These are phyloP conservation scores for Phragmites australis DNA, from an alignment of 176 grass and related monocot genomes.

Conservation along the genomic window DNA sequence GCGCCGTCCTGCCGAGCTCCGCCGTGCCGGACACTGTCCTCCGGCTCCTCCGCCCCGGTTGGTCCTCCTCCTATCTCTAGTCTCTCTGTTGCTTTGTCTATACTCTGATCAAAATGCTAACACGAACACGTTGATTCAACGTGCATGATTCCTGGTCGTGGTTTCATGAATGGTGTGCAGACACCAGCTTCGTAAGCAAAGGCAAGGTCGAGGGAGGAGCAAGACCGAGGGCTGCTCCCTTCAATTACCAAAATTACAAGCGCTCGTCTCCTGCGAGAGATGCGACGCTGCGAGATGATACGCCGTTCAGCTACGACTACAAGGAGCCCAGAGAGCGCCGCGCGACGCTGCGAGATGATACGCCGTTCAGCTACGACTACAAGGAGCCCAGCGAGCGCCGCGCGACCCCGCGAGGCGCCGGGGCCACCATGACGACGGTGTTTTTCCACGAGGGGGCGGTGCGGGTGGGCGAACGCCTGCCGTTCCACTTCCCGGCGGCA, in stretches of 20 bases:
- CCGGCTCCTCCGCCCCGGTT: slow-evolving; percentile 25
- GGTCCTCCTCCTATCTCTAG: neutral
- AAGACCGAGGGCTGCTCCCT: neutral
- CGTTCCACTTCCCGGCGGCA: slow-evolving; percentile 36
- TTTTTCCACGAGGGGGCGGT: slow-evolving; percentile 55
- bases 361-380: slow-evolving; percentile 20
- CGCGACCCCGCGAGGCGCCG: neutral
- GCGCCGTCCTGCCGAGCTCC: slow-evolving; percentile 34
- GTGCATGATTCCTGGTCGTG: neutral
- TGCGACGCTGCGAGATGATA: no score
- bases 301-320: neutral
- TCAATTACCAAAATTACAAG: slow-evolving; percentile 21
- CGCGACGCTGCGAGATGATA: neutral
- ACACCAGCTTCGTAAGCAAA: neutral
- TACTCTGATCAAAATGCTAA: neutral
- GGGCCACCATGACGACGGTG: slow-evolving; percentile 9
- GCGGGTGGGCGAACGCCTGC: slow-evolving; percentile 44
- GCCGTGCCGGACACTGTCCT: slow-evolving; percentile 41
- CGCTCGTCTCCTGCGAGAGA: no score
- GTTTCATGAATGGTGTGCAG: neutral
- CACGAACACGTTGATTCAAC: no score
- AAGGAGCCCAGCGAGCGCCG: neutral
- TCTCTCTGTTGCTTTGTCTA: neutral
- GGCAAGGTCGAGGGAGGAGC: neutral
- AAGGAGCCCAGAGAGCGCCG: neutral